These are phyloP conservation scores for Backusella luteola DNA, from an alignment of 192 early-diverging fungal species.

Conservation along the genomic window DNA sequence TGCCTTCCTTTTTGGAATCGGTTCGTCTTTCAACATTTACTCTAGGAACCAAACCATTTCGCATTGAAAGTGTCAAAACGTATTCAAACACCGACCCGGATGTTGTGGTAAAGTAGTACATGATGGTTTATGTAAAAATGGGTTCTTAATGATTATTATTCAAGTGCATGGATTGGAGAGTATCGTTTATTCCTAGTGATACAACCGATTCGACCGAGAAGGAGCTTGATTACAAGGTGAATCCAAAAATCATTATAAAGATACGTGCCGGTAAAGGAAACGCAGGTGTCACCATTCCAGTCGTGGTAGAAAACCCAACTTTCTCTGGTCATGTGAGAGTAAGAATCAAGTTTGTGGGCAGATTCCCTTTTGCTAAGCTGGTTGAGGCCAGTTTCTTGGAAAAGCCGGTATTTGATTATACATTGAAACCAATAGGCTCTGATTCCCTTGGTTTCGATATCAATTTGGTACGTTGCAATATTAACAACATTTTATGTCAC, in stretches of 20 bases:
- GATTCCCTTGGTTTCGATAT: conserved; percentile 69
- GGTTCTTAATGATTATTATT: background rate
- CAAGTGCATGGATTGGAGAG: conserved; percentile 72
- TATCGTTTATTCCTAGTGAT: conserved; percentile 72
- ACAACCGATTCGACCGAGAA: conserved; percentile 49
- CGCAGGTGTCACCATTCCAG: conserved; percentile 70
- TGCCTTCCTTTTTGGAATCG: conserved; percentile 66
- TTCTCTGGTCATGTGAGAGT: conserved; percentile 66
- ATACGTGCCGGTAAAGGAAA: conserved; percentile 76
- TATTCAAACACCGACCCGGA: conserved; percentile 59
- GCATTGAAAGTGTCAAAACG: conserved; percentile 56
- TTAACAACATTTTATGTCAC: background rate
- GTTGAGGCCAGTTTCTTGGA: conserved; percentile 73
- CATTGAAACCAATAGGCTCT: conserved; percentile 68
- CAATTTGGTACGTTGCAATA: conserved; percentile 46
- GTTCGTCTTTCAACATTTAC: conserved; percentile 59
- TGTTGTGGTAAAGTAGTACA: conserved; percentile 40
- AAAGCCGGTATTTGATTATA: conserved; percentile 74
- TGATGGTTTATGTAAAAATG: background rate
- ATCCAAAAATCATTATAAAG: conserved; percentile 73
- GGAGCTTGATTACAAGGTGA: conserved; percentile 51
- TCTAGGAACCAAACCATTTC: conserved; percentile 61
- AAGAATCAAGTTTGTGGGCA: conserved; percentile 66
- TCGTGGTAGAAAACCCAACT: conserved; percentile 70
- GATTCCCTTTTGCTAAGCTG: conserved; percentile 69